These are phyloP conservation scores for Rickenella mellea DNA, from an alignment of 768 basidiomycete genomes.

Conservation along the genomic window DNA sequence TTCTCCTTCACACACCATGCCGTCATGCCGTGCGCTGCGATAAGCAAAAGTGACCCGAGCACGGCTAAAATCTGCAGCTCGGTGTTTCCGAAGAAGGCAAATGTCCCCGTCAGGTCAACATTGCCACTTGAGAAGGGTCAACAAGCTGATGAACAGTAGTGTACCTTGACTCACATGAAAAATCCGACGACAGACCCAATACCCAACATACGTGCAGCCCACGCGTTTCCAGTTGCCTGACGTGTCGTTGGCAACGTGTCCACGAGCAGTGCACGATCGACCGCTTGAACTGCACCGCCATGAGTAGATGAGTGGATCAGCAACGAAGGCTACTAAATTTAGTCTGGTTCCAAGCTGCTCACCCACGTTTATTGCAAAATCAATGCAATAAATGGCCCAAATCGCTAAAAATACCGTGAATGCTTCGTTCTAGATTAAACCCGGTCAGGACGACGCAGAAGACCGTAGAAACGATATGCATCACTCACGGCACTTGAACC, in stretches of 20 bases:
- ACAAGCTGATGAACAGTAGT: not conserved
- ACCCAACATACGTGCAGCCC: constrained; percentile 91
- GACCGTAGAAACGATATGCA: constrained; percentile 64
- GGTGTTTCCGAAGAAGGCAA: constrained; percentile 70
- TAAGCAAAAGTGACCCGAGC: constrained; percentile 58
- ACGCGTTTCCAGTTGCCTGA: constrained; percentile 85
- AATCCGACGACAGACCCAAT: constrained; percentile 82
- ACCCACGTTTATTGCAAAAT: constrained; percentile 57
- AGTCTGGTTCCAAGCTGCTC: no score
- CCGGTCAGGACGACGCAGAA: constrained; percentile 67
- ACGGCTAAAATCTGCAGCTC: constrained; percentile 79
- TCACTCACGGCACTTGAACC: constrained; percentile 24
- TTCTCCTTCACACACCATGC: constrained; percentile 59
- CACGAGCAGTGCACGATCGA: constrained; percentile 85
- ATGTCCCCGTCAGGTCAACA: constrained; percentile 55
- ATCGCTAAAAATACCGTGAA: constrained; percentile 76
- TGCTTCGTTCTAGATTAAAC: constrained; percentile 46
- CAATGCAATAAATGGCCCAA: constrained; percentile 54
- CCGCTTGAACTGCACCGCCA: constrained; percentile 67
- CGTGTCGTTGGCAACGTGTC: constrained; percentile 67
- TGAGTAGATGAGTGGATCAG: constrained; percentile 53
- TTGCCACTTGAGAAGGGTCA: constrained; percentile 49
- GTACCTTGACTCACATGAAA: constrained; percentile 54
- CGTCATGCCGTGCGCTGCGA: constrained; percentile 56
- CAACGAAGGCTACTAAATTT: no score